A percentile compares a stretch with the other conserved stretches of the same genome.
These are phyloP conservation scores for Trichoderma arundinaceum DNA, from an alignment of 2,329 filamentous ascomycete genomes.

Conservation along the genomic window DNA sequence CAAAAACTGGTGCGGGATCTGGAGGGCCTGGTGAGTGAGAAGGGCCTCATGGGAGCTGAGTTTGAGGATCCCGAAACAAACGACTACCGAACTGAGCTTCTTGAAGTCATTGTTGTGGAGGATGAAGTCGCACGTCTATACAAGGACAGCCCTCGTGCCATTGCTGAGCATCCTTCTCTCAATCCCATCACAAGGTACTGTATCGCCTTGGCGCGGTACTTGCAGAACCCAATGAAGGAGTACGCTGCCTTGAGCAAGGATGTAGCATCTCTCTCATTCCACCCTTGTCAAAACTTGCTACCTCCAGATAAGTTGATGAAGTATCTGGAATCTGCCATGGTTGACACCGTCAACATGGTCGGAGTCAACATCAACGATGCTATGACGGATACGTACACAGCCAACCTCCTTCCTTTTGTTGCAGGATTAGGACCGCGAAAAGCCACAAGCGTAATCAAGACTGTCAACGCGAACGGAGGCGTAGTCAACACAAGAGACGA, in stretches of 20 bases:
- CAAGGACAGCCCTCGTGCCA: constrained; percentile 83
- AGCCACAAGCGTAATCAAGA: constrained; percentile 73
- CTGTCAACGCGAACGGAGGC: constrained; percentile 89
- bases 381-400: constrained; percentile 77
- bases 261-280: constrained; percentile 83
- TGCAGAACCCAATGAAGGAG: constrained; percentile 95
- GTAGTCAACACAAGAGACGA: constrained; percentile 83
- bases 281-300: constrained; percentile 86
- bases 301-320: constrained; percentile 85
- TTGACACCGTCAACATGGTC: constrained; percentile 97
- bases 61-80: constrained; percentile 80
- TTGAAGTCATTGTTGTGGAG: constrained; percentile 91
- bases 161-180: constrained; percentile 79
- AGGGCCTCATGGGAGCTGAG: constrained; percentile 77
- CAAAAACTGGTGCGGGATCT: constrained; percentile 82
- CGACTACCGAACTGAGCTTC: constrained; percentile 74
- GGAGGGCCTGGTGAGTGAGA: constrained; percentile 76
- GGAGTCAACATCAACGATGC: constrained; percentile 96
- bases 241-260: constrained; percentile 93
- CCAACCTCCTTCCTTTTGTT: constrained; percentile 87
- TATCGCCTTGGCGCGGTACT: constrained; percentile 83
- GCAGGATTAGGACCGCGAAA: constrained; percentile 92
- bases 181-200: constrained; percentile 85
- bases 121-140: constrained; percentile 97
- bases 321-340: constrained; percentile 92